Evolutionary conservation across 1,139 yeast species (phyloP).

Genomic region (Geotrichum cucujoidarum): DNA sequence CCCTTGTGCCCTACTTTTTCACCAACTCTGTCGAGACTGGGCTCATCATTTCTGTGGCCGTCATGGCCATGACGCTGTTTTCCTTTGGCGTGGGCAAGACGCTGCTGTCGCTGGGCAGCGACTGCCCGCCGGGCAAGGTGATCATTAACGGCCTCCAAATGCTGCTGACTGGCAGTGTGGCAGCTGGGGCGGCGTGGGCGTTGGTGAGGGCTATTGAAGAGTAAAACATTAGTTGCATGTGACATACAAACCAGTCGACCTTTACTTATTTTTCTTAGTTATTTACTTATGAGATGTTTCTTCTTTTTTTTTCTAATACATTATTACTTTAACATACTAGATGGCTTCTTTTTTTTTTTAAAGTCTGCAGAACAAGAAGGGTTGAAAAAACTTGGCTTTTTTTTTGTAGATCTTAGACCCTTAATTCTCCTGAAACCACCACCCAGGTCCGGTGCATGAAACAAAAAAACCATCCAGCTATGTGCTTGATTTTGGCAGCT

Average conservation of each 20-base stretch:
- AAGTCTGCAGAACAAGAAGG: too few species aligned
- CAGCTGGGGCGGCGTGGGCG: constrained; percentile 97
- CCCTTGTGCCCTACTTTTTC: constrained; percentile 75
- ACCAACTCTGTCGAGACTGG: constrained; percentile 69
- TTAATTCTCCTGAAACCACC: too few species aligned
- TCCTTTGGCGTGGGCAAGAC: constrained; percentile 86
- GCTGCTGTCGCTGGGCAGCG: constrained; percentile 74
- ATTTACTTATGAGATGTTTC: neutral
- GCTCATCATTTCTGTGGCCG: constrained; percentile 66
- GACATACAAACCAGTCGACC: neutral
- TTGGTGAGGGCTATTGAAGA: constrained; percentile 72
- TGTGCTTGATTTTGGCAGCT: too few species aligned
- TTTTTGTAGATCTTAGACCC: too few species aligned
- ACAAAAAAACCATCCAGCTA: too few species aligned
- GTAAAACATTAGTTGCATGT: neutral
- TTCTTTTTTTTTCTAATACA: neutral
- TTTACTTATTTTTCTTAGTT: neutral
- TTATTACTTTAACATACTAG: too few species aligned
- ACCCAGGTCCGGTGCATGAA: too few species aligned
- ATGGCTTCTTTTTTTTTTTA: too few species aligned
- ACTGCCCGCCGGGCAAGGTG: constrained; percentile 59
- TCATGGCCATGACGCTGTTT: constrained; percentile 82
- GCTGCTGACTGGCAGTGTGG: constrained; percentile 89
- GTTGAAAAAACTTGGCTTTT: too few species aligned
- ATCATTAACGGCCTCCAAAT: constrained; percentile 79